A percentile compares a stretch with the other conserved stretches of the same genome.
These are phyloP conservation scores for Lipomyces spencermartinsiae DNA, from an alignment of 805 yeast species.

Conservation along the genomic window DNA sequence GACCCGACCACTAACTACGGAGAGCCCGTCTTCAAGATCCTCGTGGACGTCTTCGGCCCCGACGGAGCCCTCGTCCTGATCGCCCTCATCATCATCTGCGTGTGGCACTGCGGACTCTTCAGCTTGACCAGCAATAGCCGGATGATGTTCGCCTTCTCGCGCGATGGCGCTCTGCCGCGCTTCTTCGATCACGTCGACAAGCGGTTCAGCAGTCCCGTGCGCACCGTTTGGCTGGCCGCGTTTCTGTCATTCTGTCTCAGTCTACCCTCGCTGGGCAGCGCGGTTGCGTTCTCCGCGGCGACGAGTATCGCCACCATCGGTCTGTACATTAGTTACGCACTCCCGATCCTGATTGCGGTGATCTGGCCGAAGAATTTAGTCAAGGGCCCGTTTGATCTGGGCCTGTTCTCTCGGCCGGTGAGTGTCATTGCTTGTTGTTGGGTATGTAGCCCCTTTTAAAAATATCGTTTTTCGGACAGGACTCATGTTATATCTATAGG, in stretches of 20 bases:
- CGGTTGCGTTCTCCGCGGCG: background rate
- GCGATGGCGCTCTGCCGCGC: conserved; percentile 10
- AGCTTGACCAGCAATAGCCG: background rate
- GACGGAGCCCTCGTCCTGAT: conserved; percentile 15
- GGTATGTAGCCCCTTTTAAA: background rate
- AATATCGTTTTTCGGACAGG: background rate
- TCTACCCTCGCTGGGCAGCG: background rate
- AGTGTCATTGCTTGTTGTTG: background rate
- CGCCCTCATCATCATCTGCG: conserved; percentile 34
- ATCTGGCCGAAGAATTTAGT: background rate
- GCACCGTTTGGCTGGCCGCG: conserved; percentile 1
- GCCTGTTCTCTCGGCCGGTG: background rate
- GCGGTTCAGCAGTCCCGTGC: background rate
- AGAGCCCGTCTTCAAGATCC: conserved; percentile 14
- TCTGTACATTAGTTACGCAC: background rate
- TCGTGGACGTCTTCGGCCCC: conserved; percentile 7
- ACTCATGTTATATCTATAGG: background rate
- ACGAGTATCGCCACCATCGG: background rate
- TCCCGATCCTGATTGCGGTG: background rate
- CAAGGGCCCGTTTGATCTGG: conserved; percentile 1
- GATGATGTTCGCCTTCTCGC: conserved; percentile 5
- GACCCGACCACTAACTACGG: conserved; percentile 4
- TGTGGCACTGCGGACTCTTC: conserved; percentile 7
- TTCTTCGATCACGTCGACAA: background rate
- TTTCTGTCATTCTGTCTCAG: background rate